These are phyloP conservation scores for Phaseolus lunatus DNA, from an alignment of 306 rosid species.

Conservation along the genomic window DNA sequence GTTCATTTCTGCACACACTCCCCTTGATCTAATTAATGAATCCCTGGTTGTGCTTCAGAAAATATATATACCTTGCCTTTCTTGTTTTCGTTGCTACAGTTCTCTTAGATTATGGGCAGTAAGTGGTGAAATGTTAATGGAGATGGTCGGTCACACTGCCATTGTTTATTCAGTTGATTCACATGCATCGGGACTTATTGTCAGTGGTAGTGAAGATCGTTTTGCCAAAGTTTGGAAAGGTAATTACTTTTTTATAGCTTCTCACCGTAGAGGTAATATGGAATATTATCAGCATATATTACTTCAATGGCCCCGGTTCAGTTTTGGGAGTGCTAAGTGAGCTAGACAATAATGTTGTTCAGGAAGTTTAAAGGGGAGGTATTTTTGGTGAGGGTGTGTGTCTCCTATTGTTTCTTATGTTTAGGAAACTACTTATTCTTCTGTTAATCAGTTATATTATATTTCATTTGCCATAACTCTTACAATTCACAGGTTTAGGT, in stretches of 20 bases:
- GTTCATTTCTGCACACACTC: constrained; percentile 40
- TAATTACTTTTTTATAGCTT: constrained; percentile 44
- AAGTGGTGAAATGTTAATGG: constrained; percentile 80
- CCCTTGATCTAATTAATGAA: constrained; percentile 39
- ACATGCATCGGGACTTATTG: constrained; percentile 82
- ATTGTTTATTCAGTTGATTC: constrained; percentile 95
- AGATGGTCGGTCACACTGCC: constrained; percentile 96
- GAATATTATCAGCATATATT: constrained; percentile 35
- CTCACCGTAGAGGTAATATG: constrained; percentile 4
- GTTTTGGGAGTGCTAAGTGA: constrained; percentile 23
- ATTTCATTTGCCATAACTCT: constrained; percentile 18
- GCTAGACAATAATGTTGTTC: constrained; percentile 20
- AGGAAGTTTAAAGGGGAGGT: not conserved
- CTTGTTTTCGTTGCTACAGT: constrained; percentile 60
- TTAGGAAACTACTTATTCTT: constrained; percentile 24
- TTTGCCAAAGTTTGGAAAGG: constrained; percentile 98
- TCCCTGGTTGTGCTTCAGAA: constrained; percentile 23
- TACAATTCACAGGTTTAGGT: constrained; percentile 24
- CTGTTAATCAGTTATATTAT: constrained; percentile 10
- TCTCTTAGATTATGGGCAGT: constrained; percentile 88
- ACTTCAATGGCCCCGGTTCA: constrained; percentile 30
- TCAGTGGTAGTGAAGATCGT: constrained; percentile 90
- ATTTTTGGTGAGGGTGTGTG: not conserved
- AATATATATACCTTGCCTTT: constrained; percentile 28
- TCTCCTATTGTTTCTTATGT: constrained; percentile 1